Conservation (phyloP, 768 basidiomycete genomes). For the Russula griseocarnosa region DNA sequence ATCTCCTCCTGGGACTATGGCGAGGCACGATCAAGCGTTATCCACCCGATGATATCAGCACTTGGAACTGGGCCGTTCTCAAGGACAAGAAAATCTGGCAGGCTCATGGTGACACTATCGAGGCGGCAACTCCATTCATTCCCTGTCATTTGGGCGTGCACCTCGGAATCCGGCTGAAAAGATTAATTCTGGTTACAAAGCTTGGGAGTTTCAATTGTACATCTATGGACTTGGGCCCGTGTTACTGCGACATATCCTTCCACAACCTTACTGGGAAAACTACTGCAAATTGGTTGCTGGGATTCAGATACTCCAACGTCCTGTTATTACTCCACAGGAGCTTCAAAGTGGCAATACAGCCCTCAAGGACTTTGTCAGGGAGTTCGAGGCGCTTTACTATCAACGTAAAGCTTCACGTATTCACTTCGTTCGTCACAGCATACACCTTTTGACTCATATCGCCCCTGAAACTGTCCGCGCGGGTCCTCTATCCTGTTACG, state of each 20-base stretch:
- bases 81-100: background rate
- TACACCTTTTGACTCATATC: background rate
- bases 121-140: background rate
- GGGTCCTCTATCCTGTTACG: background rate
- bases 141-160: background rate
- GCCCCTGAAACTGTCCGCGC: background rate
- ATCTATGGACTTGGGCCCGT: too few relatives aligned
- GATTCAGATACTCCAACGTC: background rate
- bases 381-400: background rate
- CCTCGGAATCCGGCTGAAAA: conserved; percentile 43
- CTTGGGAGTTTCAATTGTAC: too few relatives aligned
- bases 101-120: background rate
- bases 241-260: background rate
- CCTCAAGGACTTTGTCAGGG: background rate
- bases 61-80: too few relatives aligned
- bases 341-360: background rate
- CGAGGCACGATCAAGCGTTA: too few relatives aligned
- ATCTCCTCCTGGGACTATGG: too few relatives aligned
- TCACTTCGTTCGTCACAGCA: background rate
- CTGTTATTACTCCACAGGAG: background rate
- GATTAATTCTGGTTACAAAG: conserved; percentile 29
- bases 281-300: background rate
- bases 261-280: background rate
- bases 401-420: background rate
- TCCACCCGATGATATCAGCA: too few relatives aligned